A percentile compares a stretch with the other conserved stretches of the same genome.
Conservation (phyloP, 805 yeast species). For the Starmera quercuum region DNA sequence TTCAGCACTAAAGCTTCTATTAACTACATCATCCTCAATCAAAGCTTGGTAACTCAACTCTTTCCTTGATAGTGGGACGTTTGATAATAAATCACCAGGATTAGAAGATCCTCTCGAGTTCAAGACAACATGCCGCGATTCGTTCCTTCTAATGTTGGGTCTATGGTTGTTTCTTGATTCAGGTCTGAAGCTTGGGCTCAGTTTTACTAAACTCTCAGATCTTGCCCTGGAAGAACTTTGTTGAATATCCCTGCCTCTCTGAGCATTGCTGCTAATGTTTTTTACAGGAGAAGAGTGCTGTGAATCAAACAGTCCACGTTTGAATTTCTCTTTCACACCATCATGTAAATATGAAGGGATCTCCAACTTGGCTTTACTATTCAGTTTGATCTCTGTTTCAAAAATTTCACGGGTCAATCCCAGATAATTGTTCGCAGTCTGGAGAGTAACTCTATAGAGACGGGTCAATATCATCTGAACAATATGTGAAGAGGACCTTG, state of each 20-base stretch:
- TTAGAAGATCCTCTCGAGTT: slow-evolving; percentile 52
- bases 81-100: slow-evolving; percentile 82
- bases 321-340: slow-evolving; percentile 39
- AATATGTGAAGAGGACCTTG: slow-evolving; percentile 87
- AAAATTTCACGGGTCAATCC: slow-evolving; percentile 79
- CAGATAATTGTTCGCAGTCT: slow-evolving; percentile 79
- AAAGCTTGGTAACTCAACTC: slow-evolving; percentile 7
- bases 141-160: slow-evolving; percentile 8
- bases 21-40: slow-evolving; percentile 19
- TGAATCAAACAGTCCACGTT: slow-evolving; percentile 10
- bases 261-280: background rate
- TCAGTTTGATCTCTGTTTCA: slow-evolving; percentile 64
- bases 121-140: slow-evolving; percentile 42
- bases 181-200: slow-evolving; percentile 6
- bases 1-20: slow-evolving; percentile 42
- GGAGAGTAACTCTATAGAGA: slow-evolving; percentile 83
- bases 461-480: slow-evolving; percentile 88
- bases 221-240: too few species aligned
- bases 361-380: slow-evolving; percentile 36
- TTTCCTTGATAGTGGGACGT: slow-evolving; percentile 59
- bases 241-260: too few species aligned
- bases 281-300: background rate
- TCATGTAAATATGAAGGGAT: slow-evolving; percentile 63
- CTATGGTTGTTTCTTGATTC: slow-evolving; percentile 10
- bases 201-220: too few species aligned